Percentiles rank a stretch among this genome's conserved stretches.
Evolutionary conservation across 2,329 filamentous ascomycete species (phyloP).

Genomic region (Xylariaceae sp.): DNA sequence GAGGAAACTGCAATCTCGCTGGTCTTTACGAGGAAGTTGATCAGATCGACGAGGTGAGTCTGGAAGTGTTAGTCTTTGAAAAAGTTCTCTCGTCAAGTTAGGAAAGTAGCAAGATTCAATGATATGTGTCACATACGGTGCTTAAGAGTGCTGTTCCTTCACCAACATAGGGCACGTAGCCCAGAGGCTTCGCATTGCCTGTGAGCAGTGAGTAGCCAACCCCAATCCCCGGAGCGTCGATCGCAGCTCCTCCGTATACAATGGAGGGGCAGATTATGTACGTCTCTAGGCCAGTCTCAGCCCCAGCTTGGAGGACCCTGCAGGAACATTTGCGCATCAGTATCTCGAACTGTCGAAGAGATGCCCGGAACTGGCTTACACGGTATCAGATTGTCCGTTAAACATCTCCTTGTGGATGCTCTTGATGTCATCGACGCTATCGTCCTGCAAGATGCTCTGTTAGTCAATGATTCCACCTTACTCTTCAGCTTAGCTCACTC

Average conservation of each 20-base stretch:
- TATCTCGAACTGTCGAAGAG: not conserved
- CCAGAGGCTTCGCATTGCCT: not conserved
- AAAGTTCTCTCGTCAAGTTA: too few species aligned
- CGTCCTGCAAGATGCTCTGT: not conserved
- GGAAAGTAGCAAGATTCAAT: too few species aligned
- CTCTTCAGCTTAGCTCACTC: not conserved
- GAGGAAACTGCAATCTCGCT: not conserved
- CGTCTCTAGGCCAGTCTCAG: not conserved
- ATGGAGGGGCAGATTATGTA: not conserved
- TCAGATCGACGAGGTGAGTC: not conserved
- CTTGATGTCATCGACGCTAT: not conserved
- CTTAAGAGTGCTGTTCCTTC: not conserved
- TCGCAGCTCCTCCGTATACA: not conserved
- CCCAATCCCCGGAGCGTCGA: not conserved
- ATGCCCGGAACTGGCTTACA: not conserved
- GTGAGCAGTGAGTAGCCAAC: not conserved
- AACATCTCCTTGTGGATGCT: not conserved
- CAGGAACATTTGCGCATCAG: not conserved
- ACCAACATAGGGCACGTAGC: constrained; percentile 1
- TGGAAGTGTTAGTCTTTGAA: too few species aligned
- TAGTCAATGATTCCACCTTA: not conserved
- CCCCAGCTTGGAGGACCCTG: not conserved
- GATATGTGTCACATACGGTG: not conserved
- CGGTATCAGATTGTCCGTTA: not conserved
- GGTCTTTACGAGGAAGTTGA: not conserved